These are phyloP conservation scores for Clarireedia hainanense DNA, from an alignment of 2,329 filamentous ascomycete species.

Conservation along the genomic window DNA sequence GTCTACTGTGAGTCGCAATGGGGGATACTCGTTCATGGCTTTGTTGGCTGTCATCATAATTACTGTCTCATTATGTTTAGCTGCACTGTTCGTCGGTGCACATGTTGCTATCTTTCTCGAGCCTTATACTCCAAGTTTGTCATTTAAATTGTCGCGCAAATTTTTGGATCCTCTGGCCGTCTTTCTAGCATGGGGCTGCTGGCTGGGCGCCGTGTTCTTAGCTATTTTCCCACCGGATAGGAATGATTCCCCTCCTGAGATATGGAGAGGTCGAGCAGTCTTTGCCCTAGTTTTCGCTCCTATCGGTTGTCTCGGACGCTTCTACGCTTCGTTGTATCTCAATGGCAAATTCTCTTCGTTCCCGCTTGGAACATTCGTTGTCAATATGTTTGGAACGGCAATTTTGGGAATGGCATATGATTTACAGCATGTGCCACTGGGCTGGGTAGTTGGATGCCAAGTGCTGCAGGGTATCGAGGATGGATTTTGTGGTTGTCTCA, in stretches of 20 bases:
- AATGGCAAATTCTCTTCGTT: constrained; percentile 62
- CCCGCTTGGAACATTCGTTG: constrained; percentile 77
- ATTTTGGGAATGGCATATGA: constrained; percentile 73
- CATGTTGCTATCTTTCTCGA: constrained; percentile 63
- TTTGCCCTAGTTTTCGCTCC: constrained; percentile 81
- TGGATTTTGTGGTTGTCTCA: constrained; percentile 60
- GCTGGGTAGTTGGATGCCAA: constrained; percentile 55
- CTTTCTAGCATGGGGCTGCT: constrained; percentile 62
- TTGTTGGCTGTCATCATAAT: constrained; percentile 65
- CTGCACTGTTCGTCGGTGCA: constrained; percentile 62
- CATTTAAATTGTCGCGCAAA: constrained; percentile 47
- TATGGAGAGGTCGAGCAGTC: constrained; percentile 67
- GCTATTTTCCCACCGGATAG: constrained; percentile 61
- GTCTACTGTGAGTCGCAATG: constrained; percentile 45
- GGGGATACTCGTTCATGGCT: constrained; percentile 78
- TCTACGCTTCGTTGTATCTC: constrained; percentile 62
- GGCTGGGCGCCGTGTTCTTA: constrained; percentile 70
- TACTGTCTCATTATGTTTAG: constrained; percentile 63
- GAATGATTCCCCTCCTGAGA: constrained; percentile 36
- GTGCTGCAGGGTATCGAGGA: constrained; percentile 59
- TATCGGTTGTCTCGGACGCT: constrained; percentile 66
- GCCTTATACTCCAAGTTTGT: constrained; percentile 50
- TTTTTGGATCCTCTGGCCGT: constrained; percentile 57
- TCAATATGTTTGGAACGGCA: constrained; percentile 70
- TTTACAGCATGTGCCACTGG: constrained; percentile 57